phyloP scores from a whole-genome alignment of 116 monocot species.

The Thalassia testudinum region DNA sequence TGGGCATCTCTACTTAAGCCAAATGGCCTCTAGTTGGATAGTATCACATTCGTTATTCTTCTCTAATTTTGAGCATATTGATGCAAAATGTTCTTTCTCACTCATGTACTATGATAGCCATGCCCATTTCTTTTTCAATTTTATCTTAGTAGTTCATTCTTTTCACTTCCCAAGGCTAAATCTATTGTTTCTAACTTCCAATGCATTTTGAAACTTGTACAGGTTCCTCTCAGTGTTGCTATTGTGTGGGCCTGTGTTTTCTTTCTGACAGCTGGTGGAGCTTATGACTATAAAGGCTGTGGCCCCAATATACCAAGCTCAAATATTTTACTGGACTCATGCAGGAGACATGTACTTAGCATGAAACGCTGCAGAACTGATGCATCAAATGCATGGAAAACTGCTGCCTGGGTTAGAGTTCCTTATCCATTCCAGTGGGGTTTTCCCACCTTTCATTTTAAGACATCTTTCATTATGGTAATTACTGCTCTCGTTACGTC shows the following conservation, averaged over 20 bases:
- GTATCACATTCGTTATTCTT: too few relatives aligned
- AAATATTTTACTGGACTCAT: constrained; percentile 70
- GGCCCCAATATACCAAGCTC: constrained; percentile 73
- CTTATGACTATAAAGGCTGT: constrained; percentile 74
- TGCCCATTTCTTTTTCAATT: too few relatives aligned
- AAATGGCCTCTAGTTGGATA: too few relatives aligned
- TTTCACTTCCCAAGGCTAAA: not conserved
- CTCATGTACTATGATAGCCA: too few relatives aligned
- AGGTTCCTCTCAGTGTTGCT: constrained; percentile 87
- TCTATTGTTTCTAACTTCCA: too few relatives aligned
- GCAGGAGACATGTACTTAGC: constrained; percentile 48
- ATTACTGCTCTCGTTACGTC: constrained; percentile 80
- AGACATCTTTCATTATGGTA: constrained; percentile 73
- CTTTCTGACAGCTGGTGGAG: constrained; percentile 92
- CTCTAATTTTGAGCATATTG: too few relatives aligned
- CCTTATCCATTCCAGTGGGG: constrained; percentile 99
- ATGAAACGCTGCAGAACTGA: constrained; percentile 91
- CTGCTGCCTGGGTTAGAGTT: constrained; percentile 89
- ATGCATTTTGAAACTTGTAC: too few relatives aligned
- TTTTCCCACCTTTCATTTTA: constrained; percentile 70
- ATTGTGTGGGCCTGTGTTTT: constrained; percentile 97
- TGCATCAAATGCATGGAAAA: constrained; percentile 72
- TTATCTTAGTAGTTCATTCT: too few relatives aligned
- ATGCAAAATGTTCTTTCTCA: too few relatives aligned
- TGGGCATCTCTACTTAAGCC: too few relatives aligned